Percentiles rank a stretch among this genome's conserved stretches.
These are phyloP conservation scores for Talaromyces marneffei DNA, from an alignment of 2,329 filamentous ascomycete genomes.

Conservation along the genomic window DNA sequence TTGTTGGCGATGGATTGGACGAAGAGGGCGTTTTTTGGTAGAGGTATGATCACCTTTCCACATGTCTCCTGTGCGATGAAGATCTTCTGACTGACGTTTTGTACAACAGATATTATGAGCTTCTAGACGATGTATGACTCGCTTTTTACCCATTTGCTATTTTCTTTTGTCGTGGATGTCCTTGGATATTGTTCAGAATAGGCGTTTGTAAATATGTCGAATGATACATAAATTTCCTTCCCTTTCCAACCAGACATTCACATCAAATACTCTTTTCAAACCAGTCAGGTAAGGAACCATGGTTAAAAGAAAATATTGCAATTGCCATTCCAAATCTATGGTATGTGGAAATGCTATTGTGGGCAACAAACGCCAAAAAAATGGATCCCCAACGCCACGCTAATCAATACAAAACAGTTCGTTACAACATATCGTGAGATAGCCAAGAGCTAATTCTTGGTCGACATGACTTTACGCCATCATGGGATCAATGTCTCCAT, in stretches of 20 bases:
- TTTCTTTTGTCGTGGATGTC: conserved; percentile 1
- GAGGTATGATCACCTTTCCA: conserved; percentile 60
- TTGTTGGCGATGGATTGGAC: conserved; percentile 97
- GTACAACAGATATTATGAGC: conserved; percentile 48
- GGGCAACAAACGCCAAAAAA: conserved; percentile 8
- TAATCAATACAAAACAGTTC: conserved; percentile 10
- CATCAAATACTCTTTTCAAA: too few relatives aligned
- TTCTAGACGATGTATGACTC: conserved; percentile 32
- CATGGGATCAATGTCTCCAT: conserved; percentile 38
- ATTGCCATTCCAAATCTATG: not conserved
- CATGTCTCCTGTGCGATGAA: not conserved
- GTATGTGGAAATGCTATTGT: not conserved
- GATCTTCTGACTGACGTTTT: conserved; percentile 1
- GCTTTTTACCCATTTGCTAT: not conserved
- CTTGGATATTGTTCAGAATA: not conserved
- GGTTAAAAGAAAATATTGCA: not conserved
- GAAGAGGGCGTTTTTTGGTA: conserved; percentile 91
- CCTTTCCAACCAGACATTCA: too few relatives aligned
- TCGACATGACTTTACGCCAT: conserved; percentile 23
- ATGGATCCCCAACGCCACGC: conserved; percentile 19
- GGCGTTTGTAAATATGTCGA: not conserved
- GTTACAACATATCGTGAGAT: not conserved
- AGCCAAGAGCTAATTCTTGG: not conserved
- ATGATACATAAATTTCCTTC: not conserved
- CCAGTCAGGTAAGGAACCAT: not conserved